These are phyloP conservation scores for Helichrysum umbraculigerum DNA, from an alignment of 129 eudicot species.

Conservation along the genomic window DNA sequence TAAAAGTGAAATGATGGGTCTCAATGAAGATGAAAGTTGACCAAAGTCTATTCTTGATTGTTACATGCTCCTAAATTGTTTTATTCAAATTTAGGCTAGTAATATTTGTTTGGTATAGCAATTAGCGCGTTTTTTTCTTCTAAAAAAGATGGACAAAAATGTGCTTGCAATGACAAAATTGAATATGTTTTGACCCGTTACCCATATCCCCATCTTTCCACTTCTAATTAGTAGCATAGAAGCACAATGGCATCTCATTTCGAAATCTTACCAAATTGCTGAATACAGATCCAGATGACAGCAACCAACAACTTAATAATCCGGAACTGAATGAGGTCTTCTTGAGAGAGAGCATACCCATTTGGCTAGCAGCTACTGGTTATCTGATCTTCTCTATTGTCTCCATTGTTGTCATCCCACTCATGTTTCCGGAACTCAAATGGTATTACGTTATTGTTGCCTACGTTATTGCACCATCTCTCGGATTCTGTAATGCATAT, in stretches of 20 bases:
- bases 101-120: background rate
- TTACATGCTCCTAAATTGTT: background rate
- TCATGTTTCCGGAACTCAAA: constrained; percentile 74
- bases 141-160: too few relatives aligned
- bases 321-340: constrained; percentile 66
- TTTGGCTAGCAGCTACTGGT: constrained; percentile 75
- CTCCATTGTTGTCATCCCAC: constrained; percentile 65
- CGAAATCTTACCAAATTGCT: background rate
- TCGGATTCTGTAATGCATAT: constrained; percentile 88
- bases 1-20: background rate
- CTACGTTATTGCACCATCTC: constrained; percentile 71
- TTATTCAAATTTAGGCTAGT: background rate
- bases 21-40: background rate
- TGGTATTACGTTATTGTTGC: constrained; percentile 80
- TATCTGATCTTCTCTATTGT: constrained; percentile 58
- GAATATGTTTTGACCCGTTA: background rate
- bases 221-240: background rate
- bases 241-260: background rate
- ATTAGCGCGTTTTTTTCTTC: too few relatives aligned
- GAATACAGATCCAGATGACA: constrained; percentile 43
- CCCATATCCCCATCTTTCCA: background rate
- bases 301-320: constrained; percentile 38
- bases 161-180: too few relatives aligned
- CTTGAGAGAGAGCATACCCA: constrained; percentile 67
- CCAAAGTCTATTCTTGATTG: background rate